Evolutionary conservation across 1,284 basidiomycete genomes (phyloP).

Genomic region (Prillingera fragicola): DNA sequence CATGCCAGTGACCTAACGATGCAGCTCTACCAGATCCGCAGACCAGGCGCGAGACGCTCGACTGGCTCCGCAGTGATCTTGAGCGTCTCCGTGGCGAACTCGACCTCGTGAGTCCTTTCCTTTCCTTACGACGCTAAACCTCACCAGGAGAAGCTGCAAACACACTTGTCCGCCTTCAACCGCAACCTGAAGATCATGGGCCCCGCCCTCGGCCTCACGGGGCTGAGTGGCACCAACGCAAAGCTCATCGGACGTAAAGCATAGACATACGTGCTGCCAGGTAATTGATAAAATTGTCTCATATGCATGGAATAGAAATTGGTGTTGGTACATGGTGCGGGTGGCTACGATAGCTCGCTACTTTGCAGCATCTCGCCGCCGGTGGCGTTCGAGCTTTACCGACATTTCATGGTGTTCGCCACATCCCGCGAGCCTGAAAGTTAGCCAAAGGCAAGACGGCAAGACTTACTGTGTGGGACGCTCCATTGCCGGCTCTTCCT

Average conservation of each 20-base stretch:
- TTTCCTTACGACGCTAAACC: not conserved
- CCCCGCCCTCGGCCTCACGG: slow-evolving; percentile 34
- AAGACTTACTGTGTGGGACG: slow-evolving; percentile 68
- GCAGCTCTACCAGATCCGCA: slow-evolving; percentile 42
- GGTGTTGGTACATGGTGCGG: no score
- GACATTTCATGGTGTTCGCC: slow-evolving; percentile 49
- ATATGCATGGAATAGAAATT: not conserved
- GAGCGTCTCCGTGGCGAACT: slow-evolving; percentile 33
- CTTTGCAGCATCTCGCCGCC: slow-evolving; percentile 11
- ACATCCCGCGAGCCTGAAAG: slow-evolving; percentile 26
- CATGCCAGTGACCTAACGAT: not conserved
- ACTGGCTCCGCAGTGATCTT: slow-evolving; percentile 43
- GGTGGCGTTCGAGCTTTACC: slow-evolving; percentile 29
- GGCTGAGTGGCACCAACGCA: slow-evolving; percentile 19
- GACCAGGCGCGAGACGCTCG: slow-evolving; percentile 44
- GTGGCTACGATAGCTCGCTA: no score
- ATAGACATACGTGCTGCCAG: no score
- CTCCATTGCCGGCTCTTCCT: slow-evolving; percentile 67
- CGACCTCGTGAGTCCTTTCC: slow-evolving; percentile 32
- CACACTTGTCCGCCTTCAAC: slow-evolving; percentile 22
- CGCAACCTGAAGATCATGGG: slow-evolving; percentile 33
- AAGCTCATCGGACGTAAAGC: slow-evolving; percentile 31
- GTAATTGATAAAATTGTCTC: not conserved
- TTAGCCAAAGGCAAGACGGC: not conserved
- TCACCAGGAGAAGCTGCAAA: slow-evolving; percentile 15